phyloP scores from a whole-genome alignment of 345 rosid species.

The Lepidium africanum region DNA sequence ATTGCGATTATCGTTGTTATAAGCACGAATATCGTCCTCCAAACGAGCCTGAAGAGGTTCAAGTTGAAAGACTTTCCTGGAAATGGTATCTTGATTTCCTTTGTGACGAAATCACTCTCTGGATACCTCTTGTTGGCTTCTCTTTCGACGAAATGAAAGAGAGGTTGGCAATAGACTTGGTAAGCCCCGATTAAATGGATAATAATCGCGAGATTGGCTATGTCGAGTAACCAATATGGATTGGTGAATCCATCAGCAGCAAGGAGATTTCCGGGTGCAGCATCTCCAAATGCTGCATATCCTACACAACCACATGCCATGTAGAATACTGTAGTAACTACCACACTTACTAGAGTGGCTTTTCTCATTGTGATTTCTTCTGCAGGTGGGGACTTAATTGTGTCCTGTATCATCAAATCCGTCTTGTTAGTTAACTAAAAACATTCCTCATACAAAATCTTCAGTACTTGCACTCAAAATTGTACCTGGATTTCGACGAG shows the following conservation, averaged over 20 bases:
- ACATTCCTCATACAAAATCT: background rate
- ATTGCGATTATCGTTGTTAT: conserved; percentile 64
- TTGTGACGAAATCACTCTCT: conserved; percentile 48
- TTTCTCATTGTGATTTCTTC: conserved; percentile 80
- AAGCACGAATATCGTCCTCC: conserved; percentile 84
- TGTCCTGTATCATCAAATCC: conserved; percentile 23
- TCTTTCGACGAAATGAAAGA: conserved; percentile 74
- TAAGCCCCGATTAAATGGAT: conserved; percentile 85
- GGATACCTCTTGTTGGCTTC: conserved; percentile 39
- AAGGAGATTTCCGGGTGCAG: conserved; percentile 70
- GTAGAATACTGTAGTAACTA: conserved; percentile 77
- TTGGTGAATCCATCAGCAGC: conserved; percentile 63
- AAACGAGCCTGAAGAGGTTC: conserved; percentile 66
- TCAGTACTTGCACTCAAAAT: background rate
- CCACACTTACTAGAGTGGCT: conserved; percentile 59
- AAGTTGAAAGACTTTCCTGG: conserved; percentile 43
- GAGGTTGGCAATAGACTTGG: conserved; percentile 91
- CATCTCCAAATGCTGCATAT: conserved; percentile 84
- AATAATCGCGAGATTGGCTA: conserved; percentile 74
- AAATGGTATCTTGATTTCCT: conserved; percentile 42
- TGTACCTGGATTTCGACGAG: conserved; percentile 82
- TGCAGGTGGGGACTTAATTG: conserved; percentile 40
- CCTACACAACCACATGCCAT: conserved; percentile 89
- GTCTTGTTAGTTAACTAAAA: background rate
- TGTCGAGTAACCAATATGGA: conserved; percentile 88